phyloP scores from a whole-genome alignment of 1,284 basidiomycete genomes.

The Tylopilus orsonianus region DNA sequence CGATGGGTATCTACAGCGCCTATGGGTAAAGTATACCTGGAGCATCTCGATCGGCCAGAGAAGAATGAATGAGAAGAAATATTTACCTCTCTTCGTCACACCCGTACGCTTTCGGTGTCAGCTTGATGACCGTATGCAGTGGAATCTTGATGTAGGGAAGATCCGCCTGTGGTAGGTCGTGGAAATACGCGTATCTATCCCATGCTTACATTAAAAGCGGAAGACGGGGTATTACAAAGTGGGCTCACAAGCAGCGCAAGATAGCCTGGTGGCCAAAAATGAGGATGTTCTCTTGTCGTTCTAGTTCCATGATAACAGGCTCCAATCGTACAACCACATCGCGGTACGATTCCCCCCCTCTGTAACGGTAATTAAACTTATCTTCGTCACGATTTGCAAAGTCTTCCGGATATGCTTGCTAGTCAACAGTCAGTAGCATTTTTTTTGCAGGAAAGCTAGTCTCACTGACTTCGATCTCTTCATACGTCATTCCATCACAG shows the following conservation, averaged over 20 bases:
- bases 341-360: constrained; percentile 92
- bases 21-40: constrained; percentile 82
- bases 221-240: background rate
- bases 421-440: constrained; percentile 3
- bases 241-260: constrained; percentile 78
- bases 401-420: constrained; percentile 96
- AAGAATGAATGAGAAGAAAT: background rate
- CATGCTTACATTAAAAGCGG: background rate
- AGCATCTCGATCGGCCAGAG: constrained; percentile 7
- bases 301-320: constrained; percentile 98
- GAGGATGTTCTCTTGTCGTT: constrained; percentile 95
- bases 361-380: constrained; percentile 99
- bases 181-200: constrained; percentile 88
- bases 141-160: constrained; percentile 98
- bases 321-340: constrained; percentile 96
- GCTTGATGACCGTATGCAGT: constrained; percentile 95
- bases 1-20: constrained; percentile 91
- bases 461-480: constrained; percentile 86
- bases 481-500: constrained; percentile 99
- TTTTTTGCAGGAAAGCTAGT: background rate
- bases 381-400: constrained; percentile 99
- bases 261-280: constrained; percentile 98
- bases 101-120: constrained; percentile 97
- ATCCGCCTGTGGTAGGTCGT: constrained; percentile 89
- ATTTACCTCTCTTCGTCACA: constrained; percentile 92